Conservation (phyloP, 176 grass and related monocot genomes). For the Puya raimondii region DNA sequence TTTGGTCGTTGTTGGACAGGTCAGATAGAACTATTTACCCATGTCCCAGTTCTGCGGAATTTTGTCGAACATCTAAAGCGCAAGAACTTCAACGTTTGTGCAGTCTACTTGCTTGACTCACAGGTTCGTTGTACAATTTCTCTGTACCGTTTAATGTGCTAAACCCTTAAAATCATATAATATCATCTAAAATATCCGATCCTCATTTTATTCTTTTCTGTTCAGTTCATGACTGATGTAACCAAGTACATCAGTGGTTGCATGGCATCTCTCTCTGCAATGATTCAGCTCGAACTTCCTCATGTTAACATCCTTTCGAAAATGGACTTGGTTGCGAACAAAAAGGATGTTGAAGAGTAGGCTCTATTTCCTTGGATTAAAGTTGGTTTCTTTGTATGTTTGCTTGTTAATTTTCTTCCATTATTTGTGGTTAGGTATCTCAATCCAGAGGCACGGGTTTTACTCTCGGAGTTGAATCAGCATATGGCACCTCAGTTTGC, state of each 20-base stretch:
- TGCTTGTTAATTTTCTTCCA: background rate
- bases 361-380: slow-evolving; percentile 4
- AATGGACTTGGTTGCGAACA: slow-evolving; percentile 84
- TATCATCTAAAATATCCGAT: background rate
- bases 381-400: slow-evolving; percentile 9
- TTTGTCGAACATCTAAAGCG: slow-evolving; percentile 83
- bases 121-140: slow-evolving; percentile 39
- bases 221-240: slow-evolving; percentile 88
- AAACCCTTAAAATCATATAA: slow-evolving; percentile 1
- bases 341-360: slow-evolving; percentile 90
- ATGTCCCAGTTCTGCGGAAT: slow-evolving; percentile 82
- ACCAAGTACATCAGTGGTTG: slow-evolving; percentile 96
- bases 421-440: slow-evolving; percentile 52
- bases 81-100: slow-evolving; percentile 81
- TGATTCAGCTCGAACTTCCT: slow-evolving; percentile 97
- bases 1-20: slow-evolving; percentile 47
- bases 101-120: slow-evolving; percentile 89
- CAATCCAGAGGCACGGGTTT: slow-evolving; percentile 65
- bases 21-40: slow-evolving; percentile 96
- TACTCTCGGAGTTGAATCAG: slow-evolving; percentile 80
- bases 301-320: slow-evolving; percentile 98
- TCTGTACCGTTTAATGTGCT: background rate
- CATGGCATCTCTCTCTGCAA: slow-evolving; percentile 93
- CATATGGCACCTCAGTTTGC: slow-evolving; percentile 88
- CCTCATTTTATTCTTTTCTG: slow-evolving; percentile 21